Conservation (phyloP, 2,329 filamentous ascomycete species). For the Sporothrix phasma region DNA sequence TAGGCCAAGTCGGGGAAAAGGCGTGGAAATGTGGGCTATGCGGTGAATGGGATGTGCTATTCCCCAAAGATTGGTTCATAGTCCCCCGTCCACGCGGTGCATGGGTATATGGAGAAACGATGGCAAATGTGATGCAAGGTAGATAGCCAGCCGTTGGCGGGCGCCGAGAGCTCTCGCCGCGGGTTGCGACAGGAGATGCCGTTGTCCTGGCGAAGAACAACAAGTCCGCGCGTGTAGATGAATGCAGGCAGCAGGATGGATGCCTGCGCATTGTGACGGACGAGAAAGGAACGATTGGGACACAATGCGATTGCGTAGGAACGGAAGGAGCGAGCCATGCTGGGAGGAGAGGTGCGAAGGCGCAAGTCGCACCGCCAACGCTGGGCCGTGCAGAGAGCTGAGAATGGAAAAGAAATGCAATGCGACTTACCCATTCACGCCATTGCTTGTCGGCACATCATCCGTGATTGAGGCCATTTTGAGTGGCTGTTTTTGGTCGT, state of each 20-base stretch:
- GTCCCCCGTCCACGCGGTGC: neutral
- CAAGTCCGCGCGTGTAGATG: neutral
- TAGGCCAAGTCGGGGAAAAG: neutral
- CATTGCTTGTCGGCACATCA: constrained; percentile 23
- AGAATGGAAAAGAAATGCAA: neutral
- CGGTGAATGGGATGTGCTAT: neutral
- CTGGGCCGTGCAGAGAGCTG: neutral
- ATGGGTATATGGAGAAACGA: neutral
- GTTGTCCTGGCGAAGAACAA: neutral
- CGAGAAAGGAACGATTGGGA: neutral
- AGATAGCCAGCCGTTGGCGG: neutral
- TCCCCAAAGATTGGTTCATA: neutral
- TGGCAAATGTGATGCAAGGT: neutral
- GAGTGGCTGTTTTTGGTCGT: constrained; percentile 40
- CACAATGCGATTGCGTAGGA: neutral
- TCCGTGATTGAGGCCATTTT: constrained; percentile 43
- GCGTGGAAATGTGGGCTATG: neutral
- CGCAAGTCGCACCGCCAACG: neutral
- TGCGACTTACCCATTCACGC: constrained; percentile 48
- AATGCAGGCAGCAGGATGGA: neutral
- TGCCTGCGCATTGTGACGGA: neutral
- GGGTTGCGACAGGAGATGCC: neutral
- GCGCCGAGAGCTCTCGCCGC: neutral
- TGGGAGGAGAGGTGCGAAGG: neutral
- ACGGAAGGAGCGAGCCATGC: neutral